phyloP scores from a whole-genome alignment of 228 moss, liverwort and hornwort genomes.

The Sphagnum fallax region DNA sequence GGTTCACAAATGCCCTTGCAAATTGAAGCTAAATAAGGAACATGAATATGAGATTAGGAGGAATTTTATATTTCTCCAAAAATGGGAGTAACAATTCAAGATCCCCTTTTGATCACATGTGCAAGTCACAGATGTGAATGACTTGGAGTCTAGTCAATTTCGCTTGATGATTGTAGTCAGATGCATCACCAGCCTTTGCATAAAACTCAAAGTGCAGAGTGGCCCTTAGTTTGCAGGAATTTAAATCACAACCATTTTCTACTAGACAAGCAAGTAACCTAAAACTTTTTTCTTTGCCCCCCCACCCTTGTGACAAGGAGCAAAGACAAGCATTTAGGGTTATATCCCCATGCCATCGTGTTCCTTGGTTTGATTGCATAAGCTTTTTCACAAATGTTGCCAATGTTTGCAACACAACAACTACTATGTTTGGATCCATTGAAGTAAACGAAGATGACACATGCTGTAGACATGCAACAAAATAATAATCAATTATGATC shows the following conservation, averaged over 20 bases:
- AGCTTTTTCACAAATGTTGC: too few species aligned
- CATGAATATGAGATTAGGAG: conserved; percentile 26
- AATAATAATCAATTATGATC: too few species aligned
- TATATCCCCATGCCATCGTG: too few species aligned
- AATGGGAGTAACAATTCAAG: conserved; percentile 8
- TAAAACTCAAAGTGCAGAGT: not conserved
- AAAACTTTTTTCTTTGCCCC: too few species aligned
- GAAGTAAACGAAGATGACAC: too few species aligned
- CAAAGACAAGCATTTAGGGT: too few species aligned
- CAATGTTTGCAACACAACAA: too few species aligned
- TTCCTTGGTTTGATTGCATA: too few species aligned
- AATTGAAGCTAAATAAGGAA: conserved; percentile 32
- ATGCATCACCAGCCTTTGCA: conserved; percentile 21
- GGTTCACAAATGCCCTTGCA: conserved; percentile 30
- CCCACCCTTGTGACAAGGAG: too few species aligned
- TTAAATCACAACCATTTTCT: conserved; percentile 35
- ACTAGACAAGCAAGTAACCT: not conserved
- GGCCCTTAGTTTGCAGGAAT: conserved; percentile 30
- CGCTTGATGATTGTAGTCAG: not conserved
- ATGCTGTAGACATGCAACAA: too few species aligned
- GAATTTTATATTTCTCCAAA: conserved; percentile 11
- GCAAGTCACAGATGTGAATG: conserved; percentile 29
- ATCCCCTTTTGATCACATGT: conserved; percentile 19
- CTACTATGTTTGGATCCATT: too few species aligned
- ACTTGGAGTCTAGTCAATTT: conserved; percentile 21